Base-by-base conservation (phyloP, 768 basidiomycete genomes). In the Collybiopsis confluens region DNA sequence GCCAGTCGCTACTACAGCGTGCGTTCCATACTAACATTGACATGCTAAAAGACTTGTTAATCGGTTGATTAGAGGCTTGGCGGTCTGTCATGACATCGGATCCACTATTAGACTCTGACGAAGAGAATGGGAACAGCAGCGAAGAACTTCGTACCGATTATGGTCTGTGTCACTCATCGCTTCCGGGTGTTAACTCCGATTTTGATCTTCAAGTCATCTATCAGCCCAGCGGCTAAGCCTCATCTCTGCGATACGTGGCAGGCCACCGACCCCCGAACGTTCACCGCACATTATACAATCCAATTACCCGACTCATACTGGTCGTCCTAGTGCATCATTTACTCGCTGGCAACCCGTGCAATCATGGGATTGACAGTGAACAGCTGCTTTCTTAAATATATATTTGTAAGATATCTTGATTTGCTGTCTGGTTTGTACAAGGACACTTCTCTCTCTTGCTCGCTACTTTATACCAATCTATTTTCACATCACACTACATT, bases 81-180 rank as follows among this genome's bases (percentile, higher is more conserved):
- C 81, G 85, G 60, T 69, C 80, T 28, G 76, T 83, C 26, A 75
- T 75, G 36, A 79, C 77, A 24, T 74, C 75, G 33, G 87, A 90
- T 62, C 85, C 88, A 15, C 70, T 90, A 15, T 71, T 69, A 11
- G 86, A 88, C 68, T 89, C 88, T 11, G 88, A 90, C 59, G 85
- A 86, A 36, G 89, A 91, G 61, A 67, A 74, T 52, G 71, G 75
- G 52, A 85, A 89, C 54, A 82, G 86, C 54, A 82, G 86, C 55
- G 82, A 87, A 54, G 72, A 86, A 58, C 72, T 78, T 43, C 76
- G 79, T 40, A 63, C 75, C 45, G 88, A 91, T 59, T 89, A 89
- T 61, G 73, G 88, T 86, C 61, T 62, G 86, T 64, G 23, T 9
- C 35, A n/a, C n/a, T 54, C 24, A 26, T 37, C 51, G 24, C 51